phyloP scores from a whole-genome alignment of 164 flowering plant genomes.

The Berberis thunbergii region DNA sequence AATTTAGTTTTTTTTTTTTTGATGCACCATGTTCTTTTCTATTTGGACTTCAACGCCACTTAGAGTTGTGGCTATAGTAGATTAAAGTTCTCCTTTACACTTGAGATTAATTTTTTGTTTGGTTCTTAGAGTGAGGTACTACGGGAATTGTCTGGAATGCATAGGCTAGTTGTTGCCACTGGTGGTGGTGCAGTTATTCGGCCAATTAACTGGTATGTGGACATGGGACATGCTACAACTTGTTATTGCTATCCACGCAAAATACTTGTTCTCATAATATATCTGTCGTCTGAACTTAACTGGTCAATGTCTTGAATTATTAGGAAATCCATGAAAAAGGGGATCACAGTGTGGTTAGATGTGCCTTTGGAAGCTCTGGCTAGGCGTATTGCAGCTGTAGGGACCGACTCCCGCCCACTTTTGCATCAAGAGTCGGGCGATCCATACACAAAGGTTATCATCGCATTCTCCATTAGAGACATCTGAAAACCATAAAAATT shows the following conservation, averaged over 20 bases:
- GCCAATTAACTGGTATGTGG: conserved; percentile 61
- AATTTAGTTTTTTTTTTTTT: neutral
- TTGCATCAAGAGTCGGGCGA: conserved; percentile 70
- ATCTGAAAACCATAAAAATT: no score
- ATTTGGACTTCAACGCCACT: conserved; percentile 7
- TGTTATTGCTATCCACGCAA: neutral
- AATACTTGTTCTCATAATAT: neutral
- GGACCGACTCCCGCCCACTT: conserved; percentile 88
- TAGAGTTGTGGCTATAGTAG: neutral
- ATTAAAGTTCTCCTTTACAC: neutral
- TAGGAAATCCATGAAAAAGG: conserved; percentile 84
- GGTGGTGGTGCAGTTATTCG: conserved; percentile 92
- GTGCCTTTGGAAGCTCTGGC: conserved; percentile 91
- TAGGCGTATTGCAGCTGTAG: conserved; percentile 71
- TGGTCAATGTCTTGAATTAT: conserved; percentile 2
- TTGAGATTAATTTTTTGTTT: neutral
- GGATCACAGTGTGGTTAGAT: conserved; percentile 83
- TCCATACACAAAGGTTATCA: conserved; percentile 57
- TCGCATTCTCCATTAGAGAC: neutral
- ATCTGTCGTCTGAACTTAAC: neutral
- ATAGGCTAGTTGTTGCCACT: conserved; percentile 75
- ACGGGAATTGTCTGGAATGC: conserved; percentile 48
- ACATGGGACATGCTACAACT: conserved; percentile 11
- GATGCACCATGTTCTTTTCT: neutral
- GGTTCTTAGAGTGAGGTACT: conserved; percentile 57